phyloP scores from a whole-genome alignment of 1,139 yeast species.

The Blastobotrys proliferans region DNA sequence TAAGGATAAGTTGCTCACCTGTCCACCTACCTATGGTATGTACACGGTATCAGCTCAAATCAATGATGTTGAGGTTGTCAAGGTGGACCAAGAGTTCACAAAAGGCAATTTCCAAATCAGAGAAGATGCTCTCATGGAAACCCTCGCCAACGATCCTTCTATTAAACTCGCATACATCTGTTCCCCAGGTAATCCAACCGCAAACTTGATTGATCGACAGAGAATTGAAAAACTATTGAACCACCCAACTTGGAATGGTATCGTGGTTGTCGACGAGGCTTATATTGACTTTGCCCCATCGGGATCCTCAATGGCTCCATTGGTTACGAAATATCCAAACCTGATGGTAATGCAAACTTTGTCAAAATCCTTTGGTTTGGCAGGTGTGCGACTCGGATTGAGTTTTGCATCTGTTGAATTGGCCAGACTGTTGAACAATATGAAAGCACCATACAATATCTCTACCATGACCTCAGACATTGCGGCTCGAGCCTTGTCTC shows the following conservation, averaged over 20 bases:
- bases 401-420: conserved; percentile 62
- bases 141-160: conserved; percentile 50
- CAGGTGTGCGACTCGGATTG: conserved; percentile 86
- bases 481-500: conserved; percentile 67
- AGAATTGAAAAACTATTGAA: conserved; percentile 50
- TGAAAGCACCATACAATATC: conserved; percentile 95
- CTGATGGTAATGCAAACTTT: conserved; percentile 86
- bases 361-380: conserved; percentile 92
- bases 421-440: conserved; percentile 67
- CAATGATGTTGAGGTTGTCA: conserved; percentile 75
- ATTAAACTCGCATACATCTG: conserved; percentile 80
- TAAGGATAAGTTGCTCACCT: conserved; percentile 69
- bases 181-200: conserved; percentile 99
- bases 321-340: conserved; percentile 78
- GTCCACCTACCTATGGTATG: conserved; percentile 99
- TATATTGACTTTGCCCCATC: conserved; percentile 77
- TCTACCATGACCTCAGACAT: conserved; percentile 75
- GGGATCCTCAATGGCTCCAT: conserved; percentile 71
- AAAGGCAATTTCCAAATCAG: conserved; percentile 59
- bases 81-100: conserved; percentile 57
- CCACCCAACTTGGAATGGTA: conserved; percentile 62
- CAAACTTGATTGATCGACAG: conserved; percentile 50
- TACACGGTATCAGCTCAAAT: conserved; percentile 85
- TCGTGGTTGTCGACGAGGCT: conserved; percentile 90
- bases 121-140: conserved; percentile 49